Conservation (phyloP, 441 rosid species). For the Sinapis alba region DNA sequence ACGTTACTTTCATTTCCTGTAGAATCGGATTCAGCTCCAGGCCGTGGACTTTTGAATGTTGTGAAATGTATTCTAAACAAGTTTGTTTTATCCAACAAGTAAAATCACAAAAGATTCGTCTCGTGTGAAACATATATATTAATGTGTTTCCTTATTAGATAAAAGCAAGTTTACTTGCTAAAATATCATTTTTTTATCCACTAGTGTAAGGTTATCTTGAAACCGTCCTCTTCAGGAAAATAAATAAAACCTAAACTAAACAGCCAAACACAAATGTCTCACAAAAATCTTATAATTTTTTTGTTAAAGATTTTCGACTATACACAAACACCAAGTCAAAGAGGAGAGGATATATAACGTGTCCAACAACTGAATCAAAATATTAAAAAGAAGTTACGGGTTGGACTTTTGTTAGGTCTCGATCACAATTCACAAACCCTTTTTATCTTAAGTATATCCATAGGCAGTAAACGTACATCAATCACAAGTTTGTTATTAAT, state of each 20-base stretch:
- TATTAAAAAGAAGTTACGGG: not conserved
- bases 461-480: not conserved
- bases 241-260: not conserved
- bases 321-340: conserved; percentile 27
- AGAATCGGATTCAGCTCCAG: not conserved
- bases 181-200: not conserved
- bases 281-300: not conserved
- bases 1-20: not conserved
- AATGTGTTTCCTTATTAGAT: not conserved
- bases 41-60: not conserved
- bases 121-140: not conserved
- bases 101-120: not conserved
- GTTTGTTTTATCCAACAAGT: not conserved
- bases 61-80: not conserved
- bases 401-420: conserved; percentile 32
- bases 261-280: conserved; percentile 6
- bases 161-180: not conserved
- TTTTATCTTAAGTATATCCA: not conserved
- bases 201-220: conserved; percentile 6
- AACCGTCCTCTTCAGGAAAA: not conserved
- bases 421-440: not conserved
- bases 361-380: not conserved
- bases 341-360: conserved; percentile 10
- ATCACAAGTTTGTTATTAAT: conserved; percentile 10
- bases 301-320: not conserved